phyloP scores from a whole-genome alignment of 1,139 yeast genomes.

The Debaryomyces sp. region DNA sequence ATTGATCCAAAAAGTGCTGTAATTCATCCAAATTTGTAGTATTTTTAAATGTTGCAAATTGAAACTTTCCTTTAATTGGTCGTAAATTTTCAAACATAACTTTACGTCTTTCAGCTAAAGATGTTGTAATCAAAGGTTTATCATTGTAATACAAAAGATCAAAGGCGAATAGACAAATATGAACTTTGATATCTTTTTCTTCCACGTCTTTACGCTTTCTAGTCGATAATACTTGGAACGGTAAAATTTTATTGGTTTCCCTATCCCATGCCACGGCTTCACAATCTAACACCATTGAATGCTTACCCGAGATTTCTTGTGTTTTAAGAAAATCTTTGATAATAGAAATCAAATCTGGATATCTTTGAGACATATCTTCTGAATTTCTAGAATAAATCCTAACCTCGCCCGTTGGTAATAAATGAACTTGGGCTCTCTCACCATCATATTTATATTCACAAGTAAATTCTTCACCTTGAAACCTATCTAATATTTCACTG shows the following conservation, averaged over 20 bases:
- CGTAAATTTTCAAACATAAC: slow-evolving; percentile 58
- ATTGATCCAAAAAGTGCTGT: slow-evolving; percentile 84
- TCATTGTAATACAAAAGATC: slow-evolving; percentile 79
- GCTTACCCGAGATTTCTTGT: slow-evolving; percentile 32
- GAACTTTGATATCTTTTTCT: slow-evolving; percentile 82
- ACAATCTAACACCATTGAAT: slow-evolving; percentile 79
- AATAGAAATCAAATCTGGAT: slow-evolving; percentile 83
- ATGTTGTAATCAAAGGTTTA: slow-evolving; percentile 65
- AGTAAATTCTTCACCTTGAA: slow-evolving; percentile 82
- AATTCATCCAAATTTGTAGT: slow-evolving; percentile 77
- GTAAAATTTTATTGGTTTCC: slow-evolving; percentile 71
- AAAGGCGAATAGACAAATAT: slow-evolving; percentile 90
- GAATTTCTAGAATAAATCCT: slow-evolving; percentile 89
- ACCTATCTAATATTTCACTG: slow-evolving; percentile 84
- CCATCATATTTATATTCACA: slow-evolving; percentile 98
- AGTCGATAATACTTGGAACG: slow-evolving; percentile 90
- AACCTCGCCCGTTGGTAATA: slow-evolving; percentile 66
- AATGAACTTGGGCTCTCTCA: slow-evolving; percentile 94
- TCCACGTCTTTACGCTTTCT: slow-evolving; percentile 93
- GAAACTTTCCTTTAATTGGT: slow-evolving; percentile 75
- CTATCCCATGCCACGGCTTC: slow-evolving; percentile 99
- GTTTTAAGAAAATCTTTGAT: slow-evolving; percentile 59
- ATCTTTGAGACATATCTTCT: slow-evolving; percentile 95
- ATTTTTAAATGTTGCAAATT: slow-evolving; percentile 75
- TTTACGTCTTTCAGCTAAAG: slow-evolving; percentile 71